A percentile compares a stretch with the other conserved stretches of the same genome.
phyloP scores from a whole-genome alignment of 768 basidiomycete genomes.

The Artomyces pyxidatus region DNA sequence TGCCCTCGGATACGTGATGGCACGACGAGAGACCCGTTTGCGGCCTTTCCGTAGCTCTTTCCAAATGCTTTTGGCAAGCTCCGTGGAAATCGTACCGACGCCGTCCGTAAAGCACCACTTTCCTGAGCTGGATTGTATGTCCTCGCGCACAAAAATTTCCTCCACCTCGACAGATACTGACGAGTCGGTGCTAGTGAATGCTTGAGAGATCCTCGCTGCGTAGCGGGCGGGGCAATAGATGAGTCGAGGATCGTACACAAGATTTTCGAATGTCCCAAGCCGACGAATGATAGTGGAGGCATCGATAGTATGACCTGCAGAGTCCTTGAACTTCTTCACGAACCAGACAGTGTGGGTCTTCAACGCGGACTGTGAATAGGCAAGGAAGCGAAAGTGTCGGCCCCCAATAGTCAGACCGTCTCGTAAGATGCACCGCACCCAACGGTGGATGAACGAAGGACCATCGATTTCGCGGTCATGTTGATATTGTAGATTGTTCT shows the following conservation, averaged over 20 bases:
- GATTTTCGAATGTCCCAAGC: constrained; percentile 46
- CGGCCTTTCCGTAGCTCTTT: constrained; percentile 31
- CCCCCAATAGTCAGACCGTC: constrained; percentile 47
- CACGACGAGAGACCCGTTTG: constrained; percentile 26
- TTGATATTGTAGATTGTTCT: constrained; percentile 42
- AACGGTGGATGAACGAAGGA: constrained; percentile 35
- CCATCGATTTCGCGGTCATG: constrained; percentile 52
- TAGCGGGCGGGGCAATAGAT: constrained; percentile 61
- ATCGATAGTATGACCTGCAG: constrained; percentile 20
- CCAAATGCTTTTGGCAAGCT: constrained; percentile 44
- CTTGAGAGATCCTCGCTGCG: constrained; percentile 64
- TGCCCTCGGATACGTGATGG: constrained; percentile 35
- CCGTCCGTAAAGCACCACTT: constrained; percentile 60
- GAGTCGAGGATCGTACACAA: constrained; percentile 36
- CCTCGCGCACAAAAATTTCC: constrained; percentile 33
- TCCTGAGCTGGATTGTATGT: constrained; percentile 32
- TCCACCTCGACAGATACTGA: constrained; percentile 36
- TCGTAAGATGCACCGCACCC: constrained; percentile 38
- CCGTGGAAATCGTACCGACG: constrained; percentile 53
- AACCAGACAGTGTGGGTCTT: constrained; percentile 56
- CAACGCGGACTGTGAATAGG: constrained; percentile 69
- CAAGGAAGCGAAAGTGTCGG: constrained; percentile 52
- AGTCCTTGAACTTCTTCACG: constrained; percentile 43
- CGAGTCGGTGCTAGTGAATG: constrained; percentile 67
- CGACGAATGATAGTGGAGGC: constrained; percentile 44